Conservation (phyloP, 345 rosid genomes). For the Pseudoturritis turrita region DNA sequence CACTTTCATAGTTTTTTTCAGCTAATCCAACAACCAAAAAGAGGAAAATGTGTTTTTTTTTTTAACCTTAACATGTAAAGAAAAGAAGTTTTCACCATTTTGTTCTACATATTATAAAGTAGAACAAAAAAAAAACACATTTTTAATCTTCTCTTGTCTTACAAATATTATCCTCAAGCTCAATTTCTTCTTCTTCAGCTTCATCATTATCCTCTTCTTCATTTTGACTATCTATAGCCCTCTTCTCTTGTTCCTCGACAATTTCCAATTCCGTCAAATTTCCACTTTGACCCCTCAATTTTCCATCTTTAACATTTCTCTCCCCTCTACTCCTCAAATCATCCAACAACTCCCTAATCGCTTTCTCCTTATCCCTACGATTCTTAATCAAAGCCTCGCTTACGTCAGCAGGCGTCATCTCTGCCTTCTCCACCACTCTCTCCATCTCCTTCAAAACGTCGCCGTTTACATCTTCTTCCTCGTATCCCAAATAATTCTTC, state of each 20-base stretch:
- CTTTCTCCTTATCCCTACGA: conserved; percentile 48
- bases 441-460: conserved; percentile 39
- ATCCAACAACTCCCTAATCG: conserved; percentile 53
- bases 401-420: conserved; percentile 94
- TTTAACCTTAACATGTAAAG: neutral
- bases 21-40: neutral
- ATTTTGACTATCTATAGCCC: conserved; percentile 68
- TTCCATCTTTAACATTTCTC: conserved; percentile 35
- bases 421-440: conserved; percentile 51
- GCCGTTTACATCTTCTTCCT: conserved; percentile 31
- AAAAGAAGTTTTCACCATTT: neutral
- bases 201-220: conserved; percentile 31
- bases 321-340: conserved; percentile 47
- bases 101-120: conserved; percentile 2
- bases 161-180: conserved; percentile 33
- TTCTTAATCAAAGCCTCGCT: conserved; percentile 82
- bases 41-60: too few species aligned
- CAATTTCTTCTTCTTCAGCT: conserved; percentile 30
- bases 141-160: conserved; percentile 32
- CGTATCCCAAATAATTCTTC: conserved; percentile 57
- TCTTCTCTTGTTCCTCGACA: conserved; percentile 74
- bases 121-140: neutral
- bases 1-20: neutral
- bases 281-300: conserved; percentile 23
- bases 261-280: conserved; percentile 36